phyloP scores from a whole-genome alignment of 371 early-diverging fungal species.

The Circinella minor region DNA sequence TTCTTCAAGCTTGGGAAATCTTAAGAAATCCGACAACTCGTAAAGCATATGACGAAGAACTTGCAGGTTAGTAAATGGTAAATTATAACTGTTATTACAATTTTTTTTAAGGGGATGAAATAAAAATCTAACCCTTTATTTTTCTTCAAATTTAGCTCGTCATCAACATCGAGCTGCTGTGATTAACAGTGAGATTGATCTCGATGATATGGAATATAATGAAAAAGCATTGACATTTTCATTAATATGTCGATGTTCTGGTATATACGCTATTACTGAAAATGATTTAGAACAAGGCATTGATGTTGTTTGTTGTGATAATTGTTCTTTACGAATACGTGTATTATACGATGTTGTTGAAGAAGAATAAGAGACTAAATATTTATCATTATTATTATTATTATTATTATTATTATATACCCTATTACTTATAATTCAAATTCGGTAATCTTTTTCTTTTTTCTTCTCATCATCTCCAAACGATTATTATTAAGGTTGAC shows the following conservation, averaged over 20 bases:
- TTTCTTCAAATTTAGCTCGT: neutral
- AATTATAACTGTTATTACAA: too few relatives aligned
- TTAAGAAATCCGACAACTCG: conserved; percentile 38
- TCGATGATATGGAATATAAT: conserved; percentile 51
- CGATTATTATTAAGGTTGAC: too few relatives aligned
- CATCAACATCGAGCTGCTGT: conserved; percentile 26
- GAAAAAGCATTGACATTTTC: conserved; percentile 32
- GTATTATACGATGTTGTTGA: conserved; percentile 59
- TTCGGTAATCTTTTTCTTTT: too few relatives aligned
- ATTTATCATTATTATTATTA: neutral
- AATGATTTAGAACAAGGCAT: conserved; percentile 54
- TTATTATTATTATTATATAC: neutral
- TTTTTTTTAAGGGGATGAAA: neutral
- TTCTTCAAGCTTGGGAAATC: conserved; percentile 54
- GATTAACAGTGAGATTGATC: conserved; percentile 49
- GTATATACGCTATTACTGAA: conserved; percentile 54
- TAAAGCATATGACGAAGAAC: conserved; percentile 43
- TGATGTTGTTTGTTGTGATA: conserved; percentile 53
- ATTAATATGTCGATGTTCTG: conserved; percentile 59
- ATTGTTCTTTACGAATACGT: conserved; percentile 57
- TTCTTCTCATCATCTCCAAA: too few relatives aligned
- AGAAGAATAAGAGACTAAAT: conserved; percentile 14
- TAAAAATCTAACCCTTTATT: neutral
- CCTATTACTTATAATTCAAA: too few relatives aligned
- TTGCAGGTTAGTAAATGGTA: conserved; percentile 33